Conservation (phyloP, 2,329 filamentous ascomycete genomes). For the Colletotrichum phormii region DNA sequence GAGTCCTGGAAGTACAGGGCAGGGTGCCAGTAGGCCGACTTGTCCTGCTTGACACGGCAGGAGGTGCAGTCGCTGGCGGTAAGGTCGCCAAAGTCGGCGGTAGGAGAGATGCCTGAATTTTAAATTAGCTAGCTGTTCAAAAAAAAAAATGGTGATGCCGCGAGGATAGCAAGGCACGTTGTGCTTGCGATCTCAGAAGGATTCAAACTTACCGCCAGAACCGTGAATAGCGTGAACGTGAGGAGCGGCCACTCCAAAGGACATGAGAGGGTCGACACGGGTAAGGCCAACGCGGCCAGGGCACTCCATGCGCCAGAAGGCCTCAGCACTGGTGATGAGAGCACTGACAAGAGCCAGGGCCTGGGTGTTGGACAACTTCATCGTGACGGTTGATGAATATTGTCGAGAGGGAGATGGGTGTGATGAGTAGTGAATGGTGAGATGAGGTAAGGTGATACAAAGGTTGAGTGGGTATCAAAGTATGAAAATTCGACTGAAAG, state of each 20-base stretch:
- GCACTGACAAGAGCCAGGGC: background rate
- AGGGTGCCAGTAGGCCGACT: constrained; percentile 90
- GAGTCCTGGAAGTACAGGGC: constrained; percentile 80
- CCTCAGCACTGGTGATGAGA: constrained; percentile 56
- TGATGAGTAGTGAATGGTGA: background rate
- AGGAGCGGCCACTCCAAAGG: constrained; percentile 65
- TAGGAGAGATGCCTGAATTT: constrained; percentile 70
- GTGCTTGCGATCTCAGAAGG: background rate
- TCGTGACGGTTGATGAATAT: constrained; percentile 38
- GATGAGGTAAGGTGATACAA: constrained; percentile 21
- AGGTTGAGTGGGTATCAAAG: constrained; percentile 30
- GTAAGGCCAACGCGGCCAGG: constrained; percentile 75
- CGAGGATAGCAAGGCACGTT: background rate
- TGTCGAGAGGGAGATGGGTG: background rate
- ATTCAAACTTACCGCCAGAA: constrained; percentile 72
- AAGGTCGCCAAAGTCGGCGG: constrained; percentile 69
- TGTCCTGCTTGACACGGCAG: constrained; percentile 82
- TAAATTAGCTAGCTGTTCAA: background rate
- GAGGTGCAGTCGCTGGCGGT: constrained; percentile 78
- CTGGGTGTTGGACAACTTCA: constrained; percentile 17
- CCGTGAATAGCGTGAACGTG: constrained; percentile 85
- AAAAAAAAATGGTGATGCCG: background rate
- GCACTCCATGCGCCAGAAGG: constrained; percentile 94
- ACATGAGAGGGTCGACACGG: constrained; percentile 82
- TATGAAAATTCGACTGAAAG: background rate